Evolutionary conservation across 2,329 filamentous ascomycete genomes (phyloP).

Genomic region (Paecilomyces variotii): DNA sequence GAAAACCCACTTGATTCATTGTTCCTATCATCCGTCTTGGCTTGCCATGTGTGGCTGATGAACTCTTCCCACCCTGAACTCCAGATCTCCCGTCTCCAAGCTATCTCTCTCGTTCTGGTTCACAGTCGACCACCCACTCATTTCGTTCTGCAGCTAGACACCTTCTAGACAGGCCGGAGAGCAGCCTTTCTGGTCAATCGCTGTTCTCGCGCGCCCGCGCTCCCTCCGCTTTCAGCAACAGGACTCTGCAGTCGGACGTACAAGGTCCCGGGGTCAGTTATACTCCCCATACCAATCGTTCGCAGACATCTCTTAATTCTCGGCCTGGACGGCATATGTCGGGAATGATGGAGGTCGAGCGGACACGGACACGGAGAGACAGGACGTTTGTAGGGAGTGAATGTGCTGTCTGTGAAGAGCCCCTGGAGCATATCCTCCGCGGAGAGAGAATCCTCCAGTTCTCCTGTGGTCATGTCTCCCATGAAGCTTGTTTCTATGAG

Average conservation of each 20-base stretch:
- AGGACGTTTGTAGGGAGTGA: slow-evolving; percentile 91
- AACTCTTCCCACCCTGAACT: slow-evolving; percentile 9
- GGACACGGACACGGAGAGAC: slow-evolving; percentile 72
- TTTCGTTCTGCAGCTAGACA: slow-evolving; percentile 19
- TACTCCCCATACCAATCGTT: slow-evolving; percentile 21
- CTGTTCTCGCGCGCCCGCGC: slow-evolving; percentile 16
- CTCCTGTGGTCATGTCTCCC: slow-evolving; percentile 91
- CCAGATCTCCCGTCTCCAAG: slow-evolving; percentile 13
- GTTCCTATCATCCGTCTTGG: slow-evolving; percentile 5
- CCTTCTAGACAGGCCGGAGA: slow-evolving; percentile 20
- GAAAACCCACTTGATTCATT: slow-evolving; percentile 3
- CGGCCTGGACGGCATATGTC: slow-evolving; percentile 44
- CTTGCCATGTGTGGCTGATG: slow-evolving; percentile 15
- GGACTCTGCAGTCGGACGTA: slow-evolving; percentile 10
- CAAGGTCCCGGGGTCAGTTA: slow-evolving; percentile 11
- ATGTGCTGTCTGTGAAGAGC: slow-evolving; percentile 95
- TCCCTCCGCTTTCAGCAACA: slow-evolving; percentile 16
- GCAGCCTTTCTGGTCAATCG: slow-evolving; percentile 20
- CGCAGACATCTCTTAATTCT: slow-evolving; percentile 29
- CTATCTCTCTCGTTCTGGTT: slow-evolving; percentile 17
- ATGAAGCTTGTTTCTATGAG: slow-evolving; percentile 98
- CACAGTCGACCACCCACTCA: slow-evolving; percentile 24
- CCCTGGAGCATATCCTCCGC: slow-evolving; percentile 85
- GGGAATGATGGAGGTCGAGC: slow-evolving; percentile 64
- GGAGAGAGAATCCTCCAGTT: slow-evolving; percentile 94